A percentile compares a stretch with the other conserved stretches of the same genome.
These are phyloP conservation scores for Candida nanaspora DNA, from an alignment of 805 yeast genomes.

Conservation along the genomic window DNA sequence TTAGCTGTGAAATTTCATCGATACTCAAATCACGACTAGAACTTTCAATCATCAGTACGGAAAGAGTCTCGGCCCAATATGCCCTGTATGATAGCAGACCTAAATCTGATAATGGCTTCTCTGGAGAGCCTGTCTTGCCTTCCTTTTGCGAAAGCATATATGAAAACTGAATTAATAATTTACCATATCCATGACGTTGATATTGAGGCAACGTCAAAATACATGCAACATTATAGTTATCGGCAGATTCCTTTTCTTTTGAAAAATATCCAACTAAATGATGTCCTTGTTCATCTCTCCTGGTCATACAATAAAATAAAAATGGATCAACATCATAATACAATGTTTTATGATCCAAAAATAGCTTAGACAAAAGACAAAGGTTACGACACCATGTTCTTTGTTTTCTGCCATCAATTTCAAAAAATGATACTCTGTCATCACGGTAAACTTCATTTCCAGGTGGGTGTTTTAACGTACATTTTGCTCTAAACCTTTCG, in stretches of 20 bases:
- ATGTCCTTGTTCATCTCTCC: constrained; percentile 83
- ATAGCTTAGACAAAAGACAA: constrained; percentile 82
- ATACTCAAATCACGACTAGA: constrained; percentile 50
- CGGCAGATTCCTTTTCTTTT: constrained; percentile 94
- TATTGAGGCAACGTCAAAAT: constrained; percentile 93
- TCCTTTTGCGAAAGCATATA: constrained; percentile 86
- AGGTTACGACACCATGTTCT: constrained; percentile 96
- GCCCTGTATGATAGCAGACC: constrained; percentile 93
- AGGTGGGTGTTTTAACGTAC: constrained; percentile 92
- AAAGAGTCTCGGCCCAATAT: constrained; percentile 89
- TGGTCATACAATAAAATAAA: constrained; percentile 91
- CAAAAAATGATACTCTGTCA: constrained; percentile 88
- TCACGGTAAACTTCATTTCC: constrained; percentile 97
- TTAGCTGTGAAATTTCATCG: constrained; percentile 79
- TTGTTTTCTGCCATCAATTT: constrained; percentile 94
- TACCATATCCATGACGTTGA: constrained; percentile 93
- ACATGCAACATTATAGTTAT: constrained; percentile 94
- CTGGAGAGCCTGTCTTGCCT: constrained; percentile 92
- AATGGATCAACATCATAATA: constrained; percentile 99
- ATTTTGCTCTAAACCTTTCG: constrained; percentile 82
- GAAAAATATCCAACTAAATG: constrained; percentile 96
- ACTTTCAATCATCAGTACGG: constrained; percentile 62
- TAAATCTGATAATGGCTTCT: constrained; percentile 91
- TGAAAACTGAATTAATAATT: constrained; percentile 85
- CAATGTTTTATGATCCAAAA: constrained; percentile 90